These are phyloP conservation scores for Cubamyces lactineus DNA, from an alignment of 768 basidiomycete genomes.

Conservation along the genomic window DNA sequence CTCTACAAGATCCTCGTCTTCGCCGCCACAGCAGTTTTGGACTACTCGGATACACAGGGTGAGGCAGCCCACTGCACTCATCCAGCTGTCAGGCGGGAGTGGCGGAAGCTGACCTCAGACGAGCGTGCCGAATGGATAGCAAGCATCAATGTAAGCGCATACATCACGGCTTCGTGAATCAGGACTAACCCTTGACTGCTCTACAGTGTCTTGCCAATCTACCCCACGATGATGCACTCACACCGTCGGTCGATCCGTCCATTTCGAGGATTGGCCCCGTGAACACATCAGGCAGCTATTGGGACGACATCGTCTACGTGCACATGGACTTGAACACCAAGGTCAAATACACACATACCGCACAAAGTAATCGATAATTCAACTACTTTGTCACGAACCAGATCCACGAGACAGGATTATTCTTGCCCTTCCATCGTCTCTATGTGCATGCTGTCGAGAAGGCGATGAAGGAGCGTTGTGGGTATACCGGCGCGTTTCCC, in stretches of 20 bases:
- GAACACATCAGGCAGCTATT: conserved; percentile 20
- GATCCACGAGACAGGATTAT: conserved; percentile 32
- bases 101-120: conserved; percentile 22
- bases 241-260: conserved; percentile 13
- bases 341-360: not conserved
- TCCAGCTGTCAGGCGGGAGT: conserved; percentile 30
- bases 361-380: no score
- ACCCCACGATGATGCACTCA: conserved; percentile 13
- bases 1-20: no score
- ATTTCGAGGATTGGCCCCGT: conserved; percentile 15
- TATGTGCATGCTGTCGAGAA: conserved; percentile 28
- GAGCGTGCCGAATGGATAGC: conserved; percentile 31
- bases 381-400: not conserved
- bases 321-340: conserved; percentile 34
- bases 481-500: conserved; percentile 28
- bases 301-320: conserved; percentile 30
- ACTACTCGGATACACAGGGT: not conserved
- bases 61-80: conserved; percentile 21
- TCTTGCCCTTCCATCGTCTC: conserved; percentile 36
- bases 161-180: no score
- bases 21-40: no score
- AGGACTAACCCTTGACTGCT: not conserved
- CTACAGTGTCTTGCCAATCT: conserved; percentile 7
- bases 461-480: conserved; percentile 29
- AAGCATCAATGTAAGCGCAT: conserved; percentile 28